Evolutionary conservation across 352 stramenopile species (phyloP), one percentile per base, ranked within the genome.

Genomic region (Phytophthora boehmeriae): DNA sequence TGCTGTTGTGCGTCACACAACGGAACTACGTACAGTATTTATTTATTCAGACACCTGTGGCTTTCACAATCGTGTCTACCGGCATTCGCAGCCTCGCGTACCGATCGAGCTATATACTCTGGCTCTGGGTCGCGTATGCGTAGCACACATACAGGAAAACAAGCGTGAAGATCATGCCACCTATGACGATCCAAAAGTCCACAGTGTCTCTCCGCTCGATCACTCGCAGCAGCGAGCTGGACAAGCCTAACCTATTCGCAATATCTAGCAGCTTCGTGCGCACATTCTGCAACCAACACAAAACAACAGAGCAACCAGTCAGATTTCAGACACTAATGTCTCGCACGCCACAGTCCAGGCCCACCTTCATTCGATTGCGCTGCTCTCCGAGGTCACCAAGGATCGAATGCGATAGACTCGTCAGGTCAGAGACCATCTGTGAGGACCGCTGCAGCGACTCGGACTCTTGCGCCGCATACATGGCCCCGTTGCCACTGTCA

Each of bases 181-280:
- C 83, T 27, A 91, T 69, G 2, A 95, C 87, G 51, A 95, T 93
- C 87, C 84, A 94, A 38, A 89, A 90, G 54, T 94, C 87, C 25
- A 92, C 80, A 1, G 81, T 89, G 52, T 95, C 87, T 53, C 87
- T 78, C 23, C 85, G 66, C 57, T 95, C 88, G 38, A 96, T 93
- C 27, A 93, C 77, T 9, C 86, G 83, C 59, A 96, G 60, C 32
- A 96, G 59, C 41, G 84, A 93, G 36, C 83, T 93, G 4, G 86
- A 94, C 19, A 96, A 70, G 2, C 88, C 88, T 28, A 96, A 73
- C 50, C 80, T 71, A 68, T 92, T 94, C n/a, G 86, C 83, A 43
- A 95, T 89, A 49, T 94, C 87, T 22, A 93, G 57, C 41, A 92
- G 44, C 68, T 93, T 93, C 1, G 83, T 91, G 16, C 85, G 81